Base-by-base conservation (phyloP, 2,329 filamentous ascomycete genomes). In the Cryphonectria naterciae region DNA sequence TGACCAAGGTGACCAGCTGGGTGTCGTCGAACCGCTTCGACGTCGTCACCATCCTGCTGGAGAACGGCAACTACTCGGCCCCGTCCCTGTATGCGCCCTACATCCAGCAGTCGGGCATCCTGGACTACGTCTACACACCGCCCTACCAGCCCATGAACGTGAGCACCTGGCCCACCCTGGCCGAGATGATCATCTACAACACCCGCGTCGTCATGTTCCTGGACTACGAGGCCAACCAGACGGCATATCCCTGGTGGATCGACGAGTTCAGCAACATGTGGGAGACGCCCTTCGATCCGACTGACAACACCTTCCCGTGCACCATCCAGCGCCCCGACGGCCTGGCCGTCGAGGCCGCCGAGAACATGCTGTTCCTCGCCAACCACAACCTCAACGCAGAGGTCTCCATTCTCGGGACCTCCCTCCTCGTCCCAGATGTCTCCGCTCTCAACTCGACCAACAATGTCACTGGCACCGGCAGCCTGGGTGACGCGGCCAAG, bases 311-410 rank as follows among this genome's bases (percentile, higher is more conserved):
- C 0, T 97, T 97, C 79, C 94, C 94, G 0, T 98, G 95, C 82
- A 90, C 84, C 0, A 85, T 91, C 52, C 89, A 97, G 78, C 90
- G 95, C 0, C 94, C 95, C 0, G 93, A 93, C 0, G 83, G 67
- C 0, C 67, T 73, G 37, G 76, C 82, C 2, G 77, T 79, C 0
- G 81, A 85, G 2, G 84, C 88, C 10, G 86, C 88, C 0, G 83
- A 84, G 70, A 84, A 90, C 41, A 86, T 90, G 60, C 85, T 97
- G 81, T 97, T 95, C 79, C 86, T 97, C 77, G 88, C 92, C 77
- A 98, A 98, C 81, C 95, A 98, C 83, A 98, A 98, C 78, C 86
- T 97, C 71, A 97, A 97, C 79, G 86, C 91, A 71, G 86, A 94
- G 74, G 87, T 97, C 73, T 87, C 87, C 68, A 81, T 97, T 49